A percentile compares a stretch with the other conserved stretches of the same genome.
Conservation (phyloP, 23 red algal species). For the Gracilaria gracilis region DNA sequence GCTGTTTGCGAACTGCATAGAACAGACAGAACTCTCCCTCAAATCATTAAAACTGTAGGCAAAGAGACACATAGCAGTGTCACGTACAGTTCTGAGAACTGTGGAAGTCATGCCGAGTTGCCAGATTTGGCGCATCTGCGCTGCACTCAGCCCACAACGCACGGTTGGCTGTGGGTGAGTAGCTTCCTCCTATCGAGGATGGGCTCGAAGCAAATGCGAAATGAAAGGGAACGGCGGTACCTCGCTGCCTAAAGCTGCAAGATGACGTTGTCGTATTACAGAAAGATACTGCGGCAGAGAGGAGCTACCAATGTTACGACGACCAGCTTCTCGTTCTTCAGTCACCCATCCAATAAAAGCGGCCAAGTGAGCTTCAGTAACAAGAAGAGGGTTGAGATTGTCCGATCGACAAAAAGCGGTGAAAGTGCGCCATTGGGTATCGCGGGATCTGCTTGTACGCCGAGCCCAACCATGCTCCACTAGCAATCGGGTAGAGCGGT, state of each 20-base stretch:
- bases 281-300: background rate
- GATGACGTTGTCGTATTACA: conserved; percentile 1
- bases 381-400: background rate
- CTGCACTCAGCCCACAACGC: background rate
- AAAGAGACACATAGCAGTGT: conserved; percentile 11
- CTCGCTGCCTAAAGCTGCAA: background rate
- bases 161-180: background rate
- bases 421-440: background rate
- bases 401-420: background rate
- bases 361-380: conserved; percentile 17
- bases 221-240: conserved; percentile 13
- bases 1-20: background rate
- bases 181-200: background rate
- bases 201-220: background rate
- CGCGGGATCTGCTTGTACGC: too few species aligned
- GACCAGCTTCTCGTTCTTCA: background rate
- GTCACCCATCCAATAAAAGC: conserved; percentile 19
- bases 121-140: conserved; percentile 13
- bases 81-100: background rate
- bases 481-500: too few species aligned
- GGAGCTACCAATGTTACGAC: background rate
- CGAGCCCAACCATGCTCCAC: too few species aligned
- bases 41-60: conserved; percentile 19
- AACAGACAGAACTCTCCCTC: conserved; percentile 19
- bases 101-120: background rate